A percentile compares a stretch with the other conserved stretches of the same genome.
Conservation (phyloP, 176 grass and related monocot genomes). For the Urochloa ruziziensis region DNA sequence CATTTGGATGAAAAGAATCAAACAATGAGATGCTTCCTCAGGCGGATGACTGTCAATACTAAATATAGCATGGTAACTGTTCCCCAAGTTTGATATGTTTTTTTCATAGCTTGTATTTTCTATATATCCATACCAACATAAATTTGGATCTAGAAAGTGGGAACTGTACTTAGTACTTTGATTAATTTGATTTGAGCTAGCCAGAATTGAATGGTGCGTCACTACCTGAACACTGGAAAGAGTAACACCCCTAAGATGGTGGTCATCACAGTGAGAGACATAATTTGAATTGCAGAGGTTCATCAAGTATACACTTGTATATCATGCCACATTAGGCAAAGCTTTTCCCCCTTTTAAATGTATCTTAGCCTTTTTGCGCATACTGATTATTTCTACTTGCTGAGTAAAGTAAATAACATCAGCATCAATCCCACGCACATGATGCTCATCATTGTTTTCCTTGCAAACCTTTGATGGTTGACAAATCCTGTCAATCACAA, state of each 20-base stretch:
- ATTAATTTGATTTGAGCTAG: background rate
- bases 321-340: no score
- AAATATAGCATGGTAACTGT: conserved; percentile 35
- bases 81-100: background rate
- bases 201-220: background rate
- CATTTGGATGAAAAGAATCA: conserved; percentile 21
- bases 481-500: conserved; percentile 31
- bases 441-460: conserved; percentile 18
- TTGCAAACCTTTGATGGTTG: conserved; percentile 10
- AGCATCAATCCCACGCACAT: conserved; percentile 4
- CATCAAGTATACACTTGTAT: no score
- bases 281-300: background rate
- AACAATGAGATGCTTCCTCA: conserved; percentile 36
- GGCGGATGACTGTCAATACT: conserved; percentile 21
- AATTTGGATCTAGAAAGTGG: background rate
- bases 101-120: background rate
- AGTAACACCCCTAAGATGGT: background rate
- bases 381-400: conserved; percentile 5
- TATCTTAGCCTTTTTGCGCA: no score
- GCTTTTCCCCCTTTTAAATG: no score
- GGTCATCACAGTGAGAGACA: background rate
- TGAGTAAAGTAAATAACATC: conserved; percentile 35
- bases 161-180: background rate
- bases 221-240: background rate
- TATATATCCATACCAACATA: background rate